These are phyloP conservation scores for Antrodiella citrinella DNA, from an alignment of 768 basidiomycete species.

Conservation along the genomic window DNA sequence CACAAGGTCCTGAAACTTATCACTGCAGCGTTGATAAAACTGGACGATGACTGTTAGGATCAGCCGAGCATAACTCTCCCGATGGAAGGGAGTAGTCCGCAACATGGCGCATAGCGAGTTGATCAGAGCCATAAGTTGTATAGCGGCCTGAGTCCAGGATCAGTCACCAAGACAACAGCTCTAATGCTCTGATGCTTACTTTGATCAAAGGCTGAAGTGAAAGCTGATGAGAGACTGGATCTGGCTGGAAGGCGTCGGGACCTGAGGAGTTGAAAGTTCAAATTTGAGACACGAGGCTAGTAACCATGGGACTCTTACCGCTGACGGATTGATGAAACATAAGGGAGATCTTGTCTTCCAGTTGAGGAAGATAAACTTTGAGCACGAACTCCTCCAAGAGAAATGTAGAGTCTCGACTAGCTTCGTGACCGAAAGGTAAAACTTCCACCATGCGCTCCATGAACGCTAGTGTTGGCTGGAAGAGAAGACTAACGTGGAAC, in stretches of 20 bases:
- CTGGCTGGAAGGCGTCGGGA: slow-evolving; percentile 82
- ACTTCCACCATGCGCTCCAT: slow-evolving; percentile 63
- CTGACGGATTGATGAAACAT: slow-evolving; percentile 83
- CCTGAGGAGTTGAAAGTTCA: slow-evolving; percentile 31
- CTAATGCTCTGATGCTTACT: slow-evolving; percentile 29
- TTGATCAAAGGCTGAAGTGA: slow-evolving; percentile 74
- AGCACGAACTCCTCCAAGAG: slow-evolving; percentile 91
- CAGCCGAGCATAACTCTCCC: slow-evolving; percentile 89
- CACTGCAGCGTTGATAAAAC: slow-evolving; percentile 91
- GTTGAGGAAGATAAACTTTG: slow-evolving; percentile 85
- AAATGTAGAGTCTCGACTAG: slow-evolving; percentile 54
- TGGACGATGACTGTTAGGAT: slow-evolving; percentile 92
- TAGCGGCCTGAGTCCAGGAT: slow-evolving; percentile 54
- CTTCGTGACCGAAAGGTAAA: slow-evolving; percentile 66
- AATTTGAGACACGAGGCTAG: slow-evolving; percentile 4
- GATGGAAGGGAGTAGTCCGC: slow-evolving; percentile 85
- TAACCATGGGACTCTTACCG: slow-evolving; percentile 32
- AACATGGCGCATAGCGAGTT: slow-evolving; percentile 92
- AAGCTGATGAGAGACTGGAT: slow-evolving; percentile 55
- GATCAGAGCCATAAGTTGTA: slow-evolving; percentile 80
- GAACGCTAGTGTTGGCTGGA: slow-evolving; percentile 87
- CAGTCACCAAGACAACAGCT: not conserved
- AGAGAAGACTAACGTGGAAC: slow-evolving; percentile 91
- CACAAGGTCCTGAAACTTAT: slow-evolving; percentile 74
- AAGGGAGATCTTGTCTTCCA: slow-evolving; percentile 87